Conservation (phyloP, 306 rosid genomes). For the Cucurbita ficifolia region DNA sequence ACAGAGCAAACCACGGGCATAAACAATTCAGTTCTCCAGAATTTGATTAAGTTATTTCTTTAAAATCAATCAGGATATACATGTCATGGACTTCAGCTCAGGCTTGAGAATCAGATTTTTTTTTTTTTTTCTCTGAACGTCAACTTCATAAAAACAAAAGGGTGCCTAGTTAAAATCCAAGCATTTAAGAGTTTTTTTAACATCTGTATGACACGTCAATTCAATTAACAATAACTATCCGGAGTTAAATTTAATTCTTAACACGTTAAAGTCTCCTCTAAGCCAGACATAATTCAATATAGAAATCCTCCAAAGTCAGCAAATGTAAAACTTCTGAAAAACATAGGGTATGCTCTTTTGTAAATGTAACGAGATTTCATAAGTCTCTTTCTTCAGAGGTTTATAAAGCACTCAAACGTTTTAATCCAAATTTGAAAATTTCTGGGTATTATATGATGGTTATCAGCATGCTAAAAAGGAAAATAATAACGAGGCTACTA, state of each 20-base stretch:
- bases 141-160: not conserved
- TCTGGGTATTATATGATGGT: not conserved
- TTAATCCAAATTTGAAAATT: not conserved
- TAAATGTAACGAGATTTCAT: not conserved
- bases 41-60: not conserved
- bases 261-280: not conserved
- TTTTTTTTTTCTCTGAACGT: not conserved
- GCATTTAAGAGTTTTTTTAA: not conserved
- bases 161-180: not conserved
- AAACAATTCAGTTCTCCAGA: not conserved
- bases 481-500: not conserved
- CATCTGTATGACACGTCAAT: not conserved
- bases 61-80: not conserved
- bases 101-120: not conserved
- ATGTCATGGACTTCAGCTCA: not conserved
- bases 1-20: constrained; percentile 7
- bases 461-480: not conserved
- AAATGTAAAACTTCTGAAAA: not conserved
- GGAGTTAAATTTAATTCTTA: not conserved
- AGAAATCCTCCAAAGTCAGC: not conserved
- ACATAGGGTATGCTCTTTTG: not conserved
- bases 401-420: not conserved
- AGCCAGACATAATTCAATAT: not conserved
- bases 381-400: not conserved
- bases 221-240: not conserved